Conservation (phyloP, 345 rosid genomes). For the Geranium brycei region DNA sequence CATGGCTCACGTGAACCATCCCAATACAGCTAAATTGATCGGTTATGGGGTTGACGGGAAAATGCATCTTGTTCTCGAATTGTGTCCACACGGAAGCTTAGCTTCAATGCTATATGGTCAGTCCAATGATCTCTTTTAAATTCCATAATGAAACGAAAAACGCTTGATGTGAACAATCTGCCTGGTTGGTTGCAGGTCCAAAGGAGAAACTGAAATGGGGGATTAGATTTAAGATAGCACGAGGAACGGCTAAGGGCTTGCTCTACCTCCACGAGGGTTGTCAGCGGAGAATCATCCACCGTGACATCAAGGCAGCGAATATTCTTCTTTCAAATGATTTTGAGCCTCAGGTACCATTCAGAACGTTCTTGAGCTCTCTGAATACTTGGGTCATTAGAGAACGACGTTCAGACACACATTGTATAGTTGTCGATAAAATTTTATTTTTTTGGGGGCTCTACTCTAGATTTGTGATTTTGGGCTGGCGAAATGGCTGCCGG, state of each 20-base stretch:
- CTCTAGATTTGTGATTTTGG: slow-evolving; percentile 93
- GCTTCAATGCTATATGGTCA: slow-evolving; percentile 75
- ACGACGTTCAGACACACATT: too few species aligned
- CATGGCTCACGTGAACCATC: slow-evolving; percentile 93
- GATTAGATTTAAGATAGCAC: slow-evolving; percentile 11
- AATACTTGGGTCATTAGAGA: too few species aligned
- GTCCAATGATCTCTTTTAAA: background rate
- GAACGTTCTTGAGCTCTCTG: too few species aligned
- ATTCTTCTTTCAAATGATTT: slow-evolving; percentile 14
- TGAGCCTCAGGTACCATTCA: slow-evolving; percentile 14
- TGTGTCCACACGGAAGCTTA: slow-evolving; percentile 81
- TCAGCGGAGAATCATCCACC: slow-evolving; percentile 20
- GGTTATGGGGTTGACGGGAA: slow-evolving; percentile 93
- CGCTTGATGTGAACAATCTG: background rate
- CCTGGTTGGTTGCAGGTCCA: slow-evolving; percentile 4
- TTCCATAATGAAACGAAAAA: too few species aligned
- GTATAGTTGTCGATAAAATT: too few species aligned
- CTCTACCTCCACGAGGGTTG: slow-evolving; percentile 19
- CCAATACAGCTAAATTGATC: slow-evolving; percentile 63
- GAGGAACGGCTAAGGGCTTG: slow-evolving; percentile 16
- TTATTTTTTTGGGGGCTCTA: too few species aligned
- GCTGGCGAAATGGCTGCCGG: slow-evolving; percentile 90
- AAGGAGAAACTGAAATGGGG: slow-evolving; percentile 15
- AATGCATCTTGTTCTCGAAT: slow-evolving; percentile 81
- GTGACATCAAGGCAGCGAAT: slow-evolving; percentile 21